Evolutionary conservation across 2,329 filamentous ascomycete genomes (phyloP).

Genomic region (Mollisiaceae sp.): DNA sequence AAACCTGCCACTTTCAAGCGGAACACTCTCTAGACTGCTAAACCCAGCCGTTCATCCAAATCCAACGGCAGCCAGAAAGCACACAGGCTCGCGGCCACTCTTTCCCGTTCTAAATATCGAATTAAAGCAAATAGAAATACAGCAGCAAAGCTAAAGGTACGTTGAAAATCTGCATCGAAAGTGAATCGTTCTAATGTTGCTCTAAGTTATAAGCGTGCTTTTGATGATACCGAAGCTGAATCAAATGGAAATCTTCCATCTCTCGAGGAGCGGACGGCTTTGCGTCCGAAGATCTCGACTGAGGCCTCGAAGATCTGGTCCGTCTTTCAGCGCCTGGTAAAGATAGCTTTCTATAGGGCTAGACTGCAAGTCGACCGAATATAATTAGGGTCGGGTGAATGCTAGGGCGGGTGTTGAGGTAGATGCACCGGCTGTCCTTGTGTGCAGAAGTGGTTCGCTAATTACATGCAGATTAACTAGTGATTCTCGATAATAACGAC

Average conservation of each 20-base stretch:
- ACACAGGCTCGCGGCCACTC: slow-evolving; percentile 18
- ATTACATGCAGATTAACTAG: slow-evolving; percentile 9
- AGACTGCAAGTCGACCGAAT: slow-evolving; percentile 20
- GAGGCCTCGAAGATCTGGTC: slow-evolving; percentile 16
- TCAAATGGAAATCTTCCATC: slow-evolving; percentile 20
- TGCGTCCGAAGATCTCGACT: slow-evolving; percentile 22
- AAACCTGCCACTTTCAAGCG: slow-evolving; percentile 21
- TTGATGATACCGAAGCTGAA: slow-evolving; percentile 17
- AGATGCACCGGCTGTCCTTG: slow-evolving; percentile 3
- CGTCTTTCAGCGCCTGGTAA: slow-evolving; percentile 22
- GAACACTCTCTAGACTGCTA: slow-evolving; percentile 23
- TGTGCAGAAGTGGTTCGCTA: slow-evolving; percentile 11
- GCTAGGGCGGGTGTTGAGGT: slow-evolving; percentile 8
- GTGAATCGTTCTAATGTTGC: slow-evolving; percentile 20
- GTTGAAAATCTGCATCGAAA: slow-evolving; percentile 23
- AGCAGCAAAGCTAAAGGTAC: slow-evolving; percentile 27
- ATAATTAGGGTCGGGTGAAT: slow-evolving; percentile 8
- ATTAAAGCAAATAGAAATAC: slow-evolving; percentile 28
- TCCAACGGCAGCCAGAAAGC: slow-evolving; percentile 22
- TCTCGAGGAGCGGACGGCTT: slow-evolving; percentile 18
- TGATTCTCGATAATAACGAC: slow-evolving; percentile 18
- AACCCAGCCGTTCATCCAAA: slow-evolving; percentile 21
- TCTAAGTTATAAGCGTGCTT: slow-evolving; percentile 16
- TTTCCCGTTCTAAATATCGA: slow-evolving; percentile 24
- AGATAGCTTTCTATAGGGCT: slow-evolving; percentile 23